phyloP scores from a whole-genome alignment of 139 green algal genomes.

The Chlamydomonas sphaeroides region DNA sequence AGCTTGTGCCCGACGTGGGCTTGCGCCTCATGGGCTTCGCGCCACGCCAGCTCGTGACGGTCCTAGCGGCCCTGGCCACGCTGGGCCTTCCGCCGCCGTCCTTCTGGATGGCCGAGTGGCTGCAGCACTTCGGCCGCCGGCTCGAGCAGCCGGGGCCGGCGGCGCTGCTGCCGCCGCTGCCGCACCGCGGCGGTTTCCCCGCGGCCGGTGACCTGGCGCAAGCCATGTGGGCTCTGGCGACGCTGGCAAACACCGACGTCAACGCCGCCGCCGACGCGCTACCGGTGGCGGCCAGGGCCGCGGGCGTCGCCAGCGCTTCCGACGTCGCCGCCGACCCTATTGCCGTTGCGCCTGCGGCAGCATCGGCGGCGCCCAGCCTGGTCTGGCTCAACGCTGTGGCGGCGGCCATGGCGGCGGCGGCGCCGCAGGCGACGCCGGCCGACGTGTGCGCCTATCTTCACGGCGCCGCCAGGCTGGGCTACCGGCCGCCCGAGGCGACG shows the following conservation, averaged over 20 bases:
- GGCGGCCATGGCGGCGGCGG: neutral
- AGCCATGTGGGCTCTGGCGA: conserved; percentile 25
- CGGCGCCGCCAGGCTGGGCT: conserved; percentile 3
- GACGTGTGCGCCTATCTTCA: neutral
- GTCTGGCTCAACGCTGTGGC: conserved; percentile 9
- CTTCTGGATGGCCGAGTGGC: conserved; percentile 34
- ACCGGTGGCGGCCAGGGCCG: too few species aligned
- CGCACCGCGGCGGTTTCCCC: too few species aligned
- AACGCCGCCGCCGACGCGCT: too few species aligned
- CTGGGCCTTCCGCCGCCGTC: neutral
- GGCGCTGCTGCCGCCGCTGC: neutral
- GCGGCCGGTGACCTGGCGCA: neutral
- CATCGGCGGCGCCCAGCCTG: neutral
- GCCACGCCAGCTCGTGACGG: neutral
- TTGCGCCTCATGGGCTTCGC: conserved; percentile 9
- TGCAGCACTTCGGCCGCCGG: conserved; percentile 27
- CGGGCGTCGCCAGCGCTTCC: too few species aligned
- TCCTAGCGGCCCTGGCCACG: conserved; percentile 12
- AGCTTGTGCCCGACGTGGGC: neutral
- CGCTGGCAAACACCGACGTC: too few species aligned
- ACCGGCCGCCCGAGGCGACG: neutral
- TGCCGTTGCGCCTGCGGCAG: too few species aligned
- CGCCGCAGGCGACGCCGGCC: neutral
- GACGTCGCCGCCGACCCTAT: too few species aligned
- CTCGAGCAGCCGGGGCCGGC: neutral